Percentiles rank a stretch among this genome's conserved stretches.
Evolutionary conservation across 2,329 filamentous ascomycete species (phyloP).

Genomic region (Pseudogymnoascus sp.): DNA sequence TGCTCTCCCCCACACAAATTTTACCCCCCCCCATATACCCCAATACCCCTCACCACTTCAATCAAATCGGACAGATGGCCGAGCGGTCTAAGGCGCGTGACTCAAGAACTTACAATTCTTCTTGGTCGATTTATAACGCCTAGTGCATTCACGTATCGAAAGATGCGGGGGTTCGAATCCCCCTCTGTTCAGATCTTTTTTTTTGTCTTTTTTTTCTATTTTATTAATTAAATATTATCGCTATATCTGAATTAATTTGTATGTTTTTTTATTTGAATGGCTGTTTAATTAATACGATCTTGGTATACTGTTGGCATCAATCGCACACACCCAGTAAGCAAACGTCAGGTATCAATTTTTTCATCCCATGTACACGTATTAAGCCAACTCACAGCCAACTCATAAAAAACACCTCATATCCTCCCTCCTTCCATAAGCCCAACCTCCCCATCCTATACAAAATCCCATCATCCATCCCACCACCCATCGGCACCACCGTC

Average conservation of each 20-base stretch:
- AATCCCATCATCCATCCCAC: background rate
- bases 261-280: background rate
- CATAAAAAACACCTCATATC: background rate
- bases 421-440: background rate
- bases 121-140: background rate
- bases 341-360: background rate
- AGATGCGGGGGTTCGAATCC: constrained; percentile 13
- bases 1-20: too few relatives aligned
- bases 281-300: background rate
- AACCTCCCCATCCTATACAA: background rate
- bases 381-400: background rate
- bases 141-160: constrained; percentile 12
- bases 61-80: constrained; percentile 11
- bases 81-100: constrained; percentile 13
- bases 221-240: background rate
- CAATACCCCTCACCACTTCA: background rate
- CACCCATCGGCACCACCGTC: background rate
- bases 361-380: background rate
- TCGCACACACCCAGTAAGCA: background rate
- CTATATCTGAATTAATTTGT: background rate
- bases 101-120: constrained; percentile 11
- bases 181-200: constrained; percentile 5
- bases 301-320: background rate
- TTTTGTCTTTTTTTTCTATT: background rate
- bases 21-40: background rate